Evolutionary conservation across 768 basidiomycete genomes (phyloP), one percentile per base, ranked within the genome.

Genomic region (Tremella mesenterica): DNA sequence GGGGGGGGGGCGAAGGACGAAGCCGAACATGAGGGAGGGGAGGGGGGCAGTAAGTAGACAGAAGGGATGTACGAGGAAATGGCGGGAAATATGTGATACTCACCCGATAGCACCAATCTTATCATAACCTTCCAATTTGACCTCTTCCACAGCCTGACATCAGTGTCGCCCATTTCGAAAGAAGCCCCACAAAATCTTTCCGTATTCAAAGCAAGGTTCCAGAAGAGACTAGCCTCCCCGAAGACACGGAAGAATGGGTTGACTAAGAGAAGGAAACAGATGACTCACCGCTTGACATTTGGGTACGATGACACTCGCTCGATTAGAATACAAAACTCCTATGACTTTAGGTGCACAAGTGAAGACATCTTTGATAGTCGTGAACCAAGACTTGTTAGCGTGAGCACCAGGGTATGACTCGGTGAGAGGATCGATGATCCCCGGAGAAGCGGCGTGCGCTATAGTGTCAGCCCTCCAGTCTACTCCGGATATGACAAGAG

Each of bases 31-130:
- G n/a, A n/a, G n/a, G n/a, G n/a, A n/a, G n/a, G n/a, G n/a, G n/a
- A n/a, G n/a, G n/a, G n/a, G n/a, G n/a, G n/a, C n/a, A n/a, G n/a
- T n/a, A n/a, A n/a, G n/a, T n/a, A n/a, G n/a, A n/a, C n/a, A n/a
- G n/a, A n/a, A n/a, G n/a, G n/a, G n/a, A n/a, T n/a, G n/a, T n/a
- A n/a, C n/a, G n/a, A n/a, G n/a, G n/a, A n/a, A n/a, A n/a, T n/a
- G n/a, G n/a, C 38, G 23, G 4, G 39, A 10, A 29, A 18, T 41
- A 20, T 18, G 18, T 3, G 30, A 34, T 8, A 55, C 49, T 23
- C 31, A 65, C 31, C 65, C 65, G 20, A 67, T 56, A 26, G 48
- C 60, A 4, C 53, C 61, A 29, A 67, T 7, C 13, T 38, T 48
- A 9, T 51, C 56, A 45, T 54, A 67, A n/a, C 38, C 38, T 33